Evolutionary conservation across 805 yeast genomes (phyloP), one percentile per base, ranked within the genome.

Genomic region (Cyberlindnera bimundalis): DNA sequence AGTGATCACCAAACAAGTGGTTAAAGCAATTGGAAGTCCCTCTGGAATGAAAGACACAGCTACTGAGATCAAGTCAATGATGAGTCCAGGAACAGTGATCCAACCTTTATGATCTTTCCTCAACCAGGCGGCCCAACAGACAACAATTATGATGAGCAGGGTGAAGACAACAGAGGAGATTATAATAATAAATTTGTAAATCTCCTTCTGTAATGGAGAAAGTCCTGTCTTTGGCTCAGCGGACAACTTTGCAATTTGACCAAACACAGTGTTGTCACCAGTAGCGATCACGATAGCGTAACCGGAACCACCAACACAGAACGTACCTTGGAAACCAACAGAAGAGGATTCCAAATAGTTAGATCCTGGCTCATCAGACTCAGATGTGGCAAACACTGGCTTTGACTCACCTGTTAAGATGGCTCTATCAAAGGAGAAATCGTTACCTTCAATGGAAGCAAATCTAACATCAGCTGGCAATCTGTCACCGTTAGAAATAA

Each of bases 1-100:
- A 20, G 76, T 69, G 29, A 75, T 66, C 24, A 73, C 58, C 40
- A 76, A 59, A 51, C 63, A 79, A 43, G 67, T 74, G 51, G 72
- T 75, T 62, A 58, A 70, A 38, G 75, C 79, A 60, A 62, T 73
- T 42, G 67, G 81, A 24, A 70, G 59, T 30, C 78, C 77, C 50
- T 73, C 76, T 6, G 78, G 78, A 34, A 74, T 69, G 42, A 73
- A 73, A 1, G 79, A 67, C 29, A 73, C 75, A 2, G 70, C 65
- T 31, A 73, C 61, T 3, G 73, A 67, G 36, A 73, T 73, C 33
- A 67, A 42, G 45, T 70, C 73, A 19, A 70, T 64, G 30, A 69
- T 66, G 42, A 73, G 57, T 11, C 62, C 52, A 4, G 73, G 61
- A 9, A 63, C 69, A 33, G 56, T 50, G 35, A 73, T 69, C 73